phyloP scores from a whole-genome alignment of 2,329 filamentous ascomycete species.

The Parafenestella ontariensis region DNA sequence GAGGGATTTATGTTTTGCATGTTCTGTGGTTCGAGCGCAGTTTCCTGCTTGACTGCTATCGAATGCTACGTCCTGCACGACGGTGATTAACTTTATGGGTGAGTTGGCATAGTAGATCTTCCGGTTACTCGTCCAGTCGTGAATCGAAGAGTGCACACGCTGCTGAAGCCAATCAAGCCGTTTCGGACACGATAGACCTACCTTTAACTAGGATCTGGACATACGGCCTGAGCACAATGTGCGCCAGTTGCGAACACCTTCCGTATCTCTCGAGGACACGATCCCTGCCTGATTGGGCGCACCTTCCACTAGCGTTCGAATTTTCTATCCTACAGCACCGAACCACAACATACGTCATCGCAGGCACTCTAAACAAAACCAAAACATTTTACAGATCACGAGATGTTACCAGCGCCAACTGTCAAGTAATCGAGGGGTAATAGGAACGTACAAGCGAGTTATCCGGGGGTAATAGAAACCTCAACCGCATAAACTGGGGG shows the following conservation, averaged over 20 bases:
- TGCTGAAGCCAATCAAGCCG: neutral
- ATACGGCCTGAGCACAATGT: neutral
- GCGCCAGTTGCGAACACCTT: neutral
- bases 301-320: slow-evolving; percentile 20
- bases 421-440: slow-evolving; percentile 43
- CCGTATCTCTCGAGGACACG: neutral
- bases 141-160: neutral
- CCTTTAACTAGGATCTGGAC: neutral
- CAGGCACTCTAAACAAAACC: slow-evolving; percentile 13
- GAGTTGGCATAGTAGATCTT: neutral
- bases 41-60: slow-evolving; percentile 45
- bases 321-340: slow-evolving; percentile 20
- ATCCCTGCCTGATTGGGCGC: slow-evolving; percentile 15
- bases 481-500: slow-evolving; percentile 14
- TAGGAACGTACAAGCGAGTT: slow-evolving; percentile 34
- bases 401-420: slow-evolving; percentile 16
- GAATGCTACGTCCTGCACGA: slow-evolving; percentile 35
- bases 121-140: neutral
- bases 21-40: slow-evolving; percentile 44
- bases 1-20: slow-evolving; percentile 43
- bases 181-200: too few species aligned
- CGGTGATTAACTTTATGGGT: neutral
- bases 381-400: slow-evolving; percentile 30
- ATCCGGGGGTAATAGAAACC: slow-evolving; percentile 33
- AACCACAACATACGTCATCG: slow-evolving; percentile 24